Conservation (phyloP, 2,329 filamentous ascomycete genomes). For the Daldinia sp. region DNA sequence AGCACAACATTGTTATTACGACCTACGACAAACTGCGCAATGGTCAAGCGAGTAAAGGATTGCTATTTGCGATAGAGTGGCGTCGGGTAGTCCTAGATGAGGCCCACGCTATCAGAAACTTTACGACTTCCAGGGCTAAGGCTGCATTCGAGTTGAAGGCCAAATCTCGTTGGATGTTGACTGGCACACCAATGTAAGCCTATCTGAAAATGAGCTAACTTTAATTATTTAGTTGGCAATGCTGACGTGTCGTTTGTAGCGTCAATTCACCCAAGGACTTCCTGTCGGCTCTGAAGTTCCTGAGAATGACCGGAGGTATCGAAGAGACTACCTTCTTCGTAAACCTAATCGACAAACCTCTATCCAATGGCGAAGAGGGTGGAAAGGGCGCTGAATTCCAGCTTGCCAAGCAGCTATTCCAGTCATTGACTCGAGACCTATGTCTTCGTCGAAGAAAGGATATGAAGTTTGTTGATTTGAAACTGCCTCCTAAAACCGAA, state of each 20-base stretch:
- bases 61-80: slow-evolving; percentile 71
- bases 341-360: slow-evolving; percentile 74
- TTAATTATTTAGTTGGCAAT: not conserved
- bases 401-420: slow-evolving; percentile 73
- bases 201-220: not conserved
- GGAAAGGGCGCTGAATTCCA: slow-evolving; percentile 58
- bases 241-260: slow-evolving; percentile 53
- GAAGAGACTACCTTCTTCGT: slow-evolving; percentile 81
- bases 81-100: slow-evolving; percentile 84
- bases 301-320: slow-evolving; percentile 80
- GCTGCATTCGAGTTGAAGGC: slow-evolving; percentile 76
- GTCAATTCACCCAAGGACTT: slow-evolving; percentile 86
- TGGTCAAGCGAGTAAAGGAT: slow-evolving; percentile 69
- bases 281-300: slow-evolving; percentile 82
- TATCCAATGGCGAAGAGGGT: slow-evolving; percentile 53
- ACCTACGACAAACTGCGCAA: slow-evolving; percentile 82
- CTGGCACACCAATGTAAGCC: slow-evolving; percentile 79
- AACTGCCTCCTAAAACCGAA: slow-evolving; percentile 80
- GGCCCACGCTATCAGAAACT: slow-evolving; percentile 85
- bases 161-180: slow-evolving; percentile 81
- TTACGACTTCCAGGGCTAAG: slow-evolving; percentile 76
- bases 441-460: slow-evolving; percentile 87
- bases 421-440: slow-evolving; percentile 82
- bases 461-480: slow-evolving; percentile 88
- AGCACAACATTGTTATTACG: slow-evolving; percentile 83